A percentile compares a stretch with the other conserved stretches of the same genome.
These are phyloP conservation scores for Talaromyces trachyspermus DNA, from an alignment of 495 filamentous ascomycete genomes.

Conservation along the genomic window DNA sequence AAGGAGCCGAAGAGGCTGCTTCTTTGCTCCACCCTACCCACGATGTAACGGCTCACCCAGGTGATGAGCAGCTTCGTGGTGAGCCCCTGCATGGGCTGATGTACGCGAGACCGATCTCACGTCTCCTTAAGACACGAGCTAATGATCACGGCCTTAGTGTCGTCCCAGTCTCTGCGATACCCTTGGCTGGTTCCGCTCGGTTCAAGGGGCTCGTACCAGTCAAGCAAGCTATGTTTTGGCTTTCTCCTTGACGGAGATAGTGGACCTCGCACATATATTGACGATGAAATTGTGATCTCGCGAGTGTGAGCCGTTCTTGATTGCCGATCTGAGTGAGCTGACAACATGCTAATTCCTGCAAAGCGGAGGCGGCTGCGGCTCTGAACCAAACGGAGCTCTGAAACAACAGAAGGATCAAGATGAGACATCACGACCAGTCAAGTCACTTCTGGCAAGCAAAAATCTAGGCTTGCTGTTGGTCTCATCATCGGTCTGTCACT, in stretches of 20 bases:
- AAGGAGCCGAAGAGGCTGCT: background rate
- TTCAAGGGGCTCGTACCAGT: constrained; percentile 55
- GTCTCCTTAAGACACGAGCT: constrained; percentile 7
- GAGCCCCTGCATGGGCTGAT: constrained; percentile 52
- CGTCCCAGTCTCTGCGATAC: constrained; percentile 61
- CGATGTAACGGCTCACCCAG: constrained; percentile 2
- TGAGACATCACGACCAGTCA: constrained; percentile 18
- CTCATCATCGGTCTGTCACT: constrained; percentile 51
- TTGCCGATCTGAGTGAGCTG: background rate
- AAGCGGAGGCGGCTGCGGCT: constrained; percentile 45
- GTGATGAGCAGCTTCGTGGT: constrained; percentile 19
- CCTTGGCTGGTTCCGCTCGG: constrained; percentile 55
- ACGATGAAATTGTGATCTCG: constrained; percentile 59
- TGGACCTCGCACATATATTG: constrained; percentile 50
- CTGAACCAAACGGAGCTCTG: constrained; percentile 33
- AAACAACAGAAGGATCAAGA: constrained; percentile 38
- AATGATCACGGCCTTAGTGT: constrained; percentile 13
- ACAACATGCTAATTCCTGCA: constrained; percentile 16
- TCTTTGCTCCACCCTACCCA: constrained; percentile 1
- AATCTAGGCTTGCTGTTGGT: constrained; percentile 35
- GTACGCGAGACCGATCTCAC: constrained; percentile 13
- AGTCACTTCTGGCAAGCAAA: constrained; percentile 31
- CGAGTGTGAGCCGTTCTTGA: constrained; percentile 42
- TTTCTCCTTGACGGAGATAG: constrained; percentile 56
- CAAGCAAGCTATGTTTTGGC: constrained; percentile 39